Percentiles rank a stretch among this genome's conserved stretches.
These are phyloP conservation scores for Fomitopsis palustris DNA, from an alignment of 1,284 basidiomycete genomes.

Conservation along the genomic window DNA sequence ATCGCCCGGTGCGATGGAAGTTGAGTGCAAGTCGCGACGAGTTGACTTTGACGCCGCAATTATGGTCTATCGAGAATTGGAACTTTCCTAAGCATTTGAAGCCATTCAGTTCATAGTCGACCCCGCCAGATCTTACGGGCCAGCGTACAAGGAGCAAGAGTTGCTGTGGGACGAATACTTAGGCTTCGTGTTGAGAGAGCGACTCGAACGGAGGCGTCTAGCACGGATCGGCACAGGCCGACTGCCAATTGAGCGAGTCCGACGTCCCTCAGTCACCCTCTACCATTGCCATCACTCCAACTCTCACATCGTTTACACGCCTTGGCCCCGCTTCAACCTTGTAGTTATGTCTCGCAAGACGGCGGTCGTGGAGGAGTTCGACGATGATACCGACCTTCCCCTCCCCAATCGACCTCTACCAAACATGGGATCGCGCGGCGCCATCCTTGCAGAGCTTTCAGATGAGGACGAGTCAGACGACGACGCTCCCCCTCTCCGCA, in stretches of 20 bases:
- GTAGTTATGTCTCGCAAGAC: conserved; percentile 59
- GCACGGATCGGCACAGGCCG: not conserved
- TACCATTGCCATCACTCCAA: not conserved
- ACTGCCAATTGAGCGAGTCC: not conserved
- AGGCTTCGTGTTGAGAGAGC: too few species aligned
- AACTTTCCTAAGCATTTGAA: too few species aligned
- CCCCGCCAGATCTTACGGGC: too few species aligned
- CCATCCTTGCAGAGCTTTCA: conserved; percentile 72
- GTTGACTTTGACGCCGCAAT: not conserved
- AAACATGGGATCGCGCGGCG: conserved; percentile 63
- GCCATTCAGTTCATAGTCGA: too few species aligned
- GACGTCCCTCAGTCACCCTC: not conserved
- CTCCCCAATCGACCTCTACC: conserved; percentile 63
- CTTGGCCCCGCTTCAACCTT: not conserved
- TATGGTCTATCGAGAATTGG: too few species aligned
- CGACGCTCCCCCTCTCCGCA: conserved; percentile 26
- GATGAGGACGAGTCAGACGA: conserved; percentile 40
- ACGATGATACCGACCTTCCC: conserved; percentile 87
- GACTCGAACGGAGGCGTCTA: not conserved
- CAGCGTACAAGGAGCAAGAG: too few species aligned
- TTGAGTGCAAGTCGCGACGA: not conserved
- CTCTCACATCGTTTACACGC: not conserved
- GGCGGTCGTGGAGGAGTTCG: conserved; percentile 72
- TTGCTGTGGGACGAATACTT: too few species aligned
- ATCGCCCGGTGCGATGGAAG: not conserved